These are phyloP conservation scores for Tremella fuciformis DNA, from an alignment of 768 basidiomycete species.

Conservation along the genomic window DNA sequence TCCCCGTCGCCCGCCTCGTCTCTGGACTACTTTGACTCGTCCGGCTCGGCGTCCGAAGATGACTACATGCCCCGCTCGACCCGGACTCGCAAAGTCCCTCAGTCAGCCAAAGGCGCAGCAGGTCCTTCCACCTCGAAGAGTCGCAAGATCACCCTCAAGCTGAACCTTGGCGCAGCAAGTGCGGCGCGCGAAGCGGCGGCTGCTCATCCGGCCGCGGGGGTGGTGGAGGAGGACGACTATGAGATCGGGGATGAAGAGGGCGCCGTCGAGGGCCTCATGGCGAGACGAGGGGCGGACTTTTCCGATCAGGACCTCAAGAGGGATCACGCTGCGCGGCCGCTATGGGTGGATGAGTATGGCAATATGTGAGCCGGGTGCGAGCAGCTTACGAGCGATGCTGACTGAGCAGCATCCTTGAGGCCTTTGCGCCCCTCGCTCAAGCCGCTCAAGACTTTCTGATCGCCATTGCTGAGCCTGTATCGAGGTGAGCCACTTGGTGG, in stretches of 20 bases:
- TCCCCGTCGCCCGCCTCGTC: conserved; percentile 42
- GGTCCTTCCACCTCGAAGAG: conserved; percentile 8
- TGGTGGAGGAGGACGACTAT: conserved; percentile 36
- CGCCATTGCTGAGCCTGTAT: conserved; percentile 97
- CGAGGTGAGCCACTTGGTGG: conserved; percentile 65
- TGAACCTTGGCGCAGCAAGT: conserved; percentile 37
- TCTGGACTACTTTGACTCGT: conserved; percentile 43
- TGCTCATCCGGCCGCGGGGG: conserved; percentile 34
- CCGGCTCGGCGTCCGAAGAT: conserved; percentile 36
- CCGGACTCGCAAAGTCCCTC: conserved; percentile 7
- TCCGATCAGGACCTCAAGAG: conserved; percentile 72
- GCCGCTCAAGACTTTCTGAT: conserved; percentile 98
- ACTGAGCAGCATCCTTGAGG: conserved; percentile 79
- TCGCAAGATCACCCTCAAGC: conserved; percentile 28
- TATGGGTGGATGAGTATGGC: conserved; percentile 70
- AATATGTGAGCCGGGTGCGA: conserved; percentile 40
- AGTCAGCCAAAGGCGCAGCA: conserved; percentile 10
- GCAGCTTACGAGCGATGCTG: conserved; percentile 60
- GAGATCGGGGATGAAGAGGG: conserved; percentile 33
- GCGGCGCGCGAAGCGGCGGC: conserved; percentile 23
- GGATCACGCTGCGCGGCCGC: conserved; percentile 85
- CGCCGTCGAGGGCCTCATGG: conserved; percentile 26
- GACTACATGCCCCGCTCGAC: conserved; percentile 27
- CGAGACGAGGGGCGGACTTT: conserved; percentile 32
- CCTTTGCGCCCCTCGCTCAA: conserved; percentile 94